phyloP scores from a whole-genome alignment of 352 stramenopile species.

The Phytophthora ohioensis region DNA sequence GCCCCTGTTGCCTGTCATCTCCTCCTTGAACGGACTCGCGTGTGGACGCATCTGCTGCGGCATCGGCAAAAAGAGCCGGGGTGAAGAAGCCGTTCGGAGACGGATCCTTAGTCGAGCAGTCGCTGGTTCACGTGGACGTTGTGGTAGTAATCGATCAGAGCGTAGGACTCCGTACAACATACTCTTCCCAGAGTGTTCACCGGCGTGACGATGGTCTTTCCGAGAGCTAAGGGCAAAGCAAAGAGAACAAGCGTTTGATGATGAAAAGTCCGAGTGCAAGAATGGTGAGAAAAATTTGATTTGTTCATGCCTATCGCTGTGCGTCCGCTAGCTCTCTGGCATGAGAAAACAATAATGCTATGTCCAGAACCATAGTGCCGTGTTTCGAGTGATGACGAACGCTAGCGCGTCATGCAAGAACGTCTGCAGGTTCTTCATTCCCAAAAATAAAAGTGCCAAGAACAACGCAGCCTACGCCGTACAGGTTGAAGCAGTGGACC shows the following conservation, averaged over 20 bases:
- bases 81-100: constrained; percentile 35
- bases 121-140: constrained; percentile 54
- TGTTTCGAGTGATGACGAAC: constrained; percentile 63
- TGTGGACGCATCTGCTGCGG: constrained; percentile 24
- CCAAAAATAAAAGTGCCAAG: constrained; percentile 85
- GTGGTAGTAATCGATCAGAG: constrained; percentile 56
- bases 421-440: constrained; percentile 50
- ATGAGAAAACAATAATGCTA: constrained; percentile 64
- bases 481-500: constrained; percentile 97
- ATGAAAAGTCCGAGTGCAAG: constrained; percentile 1
- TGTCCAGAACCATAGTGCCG: constrained; percentile 66
- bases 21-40: constrained; percentile 59
- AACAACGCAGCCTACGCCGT: constrained; percentile 97
- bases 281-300: constrained; percentile 3
- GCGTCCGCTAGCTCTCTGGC: constrained; percentile 52
- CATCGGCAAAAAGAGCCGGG: constrained; percentile 16
- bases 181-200: constrained; percentile 62
- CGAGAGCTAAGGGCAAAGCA: constrained; percentile 23
- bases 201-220: constrained; percentile 40
- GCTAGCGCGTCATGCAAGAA: constrained; percentile 63
- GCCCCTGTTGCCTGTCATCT: constrained; percentile 61
- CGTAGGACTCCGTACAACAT: constrained; percentile 56
- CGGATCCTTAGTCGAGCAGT: constrained; percentile 29
- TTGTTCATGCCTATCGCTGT: constrained; percentile 51
- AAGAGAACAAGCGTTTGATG: constrained; percentile 1